Evolutionary conservation across 1,284 basidiomycete species (phyloP).

Genomic region (Puccinia horiana): DNA sequence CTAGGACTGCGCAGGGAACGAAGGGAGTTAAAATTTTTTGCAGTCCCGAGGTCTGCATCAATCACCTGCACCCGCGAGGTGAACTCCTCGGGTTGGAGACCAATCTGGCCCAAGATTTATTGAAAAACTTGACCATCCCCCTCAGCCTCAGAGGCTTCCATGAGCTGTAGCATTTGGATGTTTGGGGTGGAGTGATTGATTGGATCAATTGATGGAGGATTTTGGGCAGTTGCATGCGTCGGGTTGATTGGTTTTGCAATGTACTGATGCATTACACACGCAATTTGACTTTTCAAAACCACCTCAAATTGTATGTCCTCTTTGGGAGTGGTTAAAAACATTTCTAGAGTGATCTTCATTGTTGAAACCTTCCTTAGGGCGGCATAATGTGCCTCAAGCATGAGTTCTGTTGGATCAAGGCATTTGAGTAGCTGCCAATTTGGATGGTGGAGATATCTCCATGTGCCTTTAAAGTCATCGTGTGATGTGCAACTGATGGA

Average conservation of each 20-base stretch:
- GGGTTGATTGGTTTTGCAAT: not conserved
- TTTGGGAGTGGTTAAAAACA: not conserved
- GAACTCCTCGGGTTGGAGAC: not conserved
- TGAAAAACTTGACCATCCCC: not conserved
- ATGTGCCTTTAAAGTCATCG: slow-evolving; percentile 18
- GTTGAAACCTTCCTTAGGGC: not conserved
- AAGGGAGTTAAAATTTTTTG: not conserved
- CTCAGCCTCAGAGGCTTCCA: slow-evolving; percentile 6
- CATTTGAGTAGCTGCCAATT: not conserved
- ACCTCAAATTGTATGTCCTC: not conserved
- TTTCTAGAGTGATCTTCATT: not conserved
- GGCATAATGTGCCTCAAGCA: not conserved
- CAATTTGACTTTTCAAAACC: slow-evolving; percentile 8
- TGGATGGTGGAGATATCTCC: slow-evolving; percentile 8
- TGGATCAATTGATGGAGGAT: not conserved
- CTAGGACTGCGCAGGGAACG: not conserved
- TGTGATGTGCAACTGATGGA: not conserved
- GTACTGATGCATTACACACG: not conserved
- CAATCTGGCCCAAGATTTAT: not conserved
- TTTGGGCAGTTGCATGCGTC: not conserved
- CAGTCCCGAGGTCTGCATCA: not conserved
- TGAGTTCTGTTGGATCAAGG: not conserved
- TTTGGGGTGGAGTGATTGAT: not conserved
- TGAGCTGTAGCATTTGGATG: slow-evolving; percentile 14
- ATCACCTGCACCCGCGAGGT: not conserved